Evolutionary conservation across 345 rosid genomes (phyloP), one percentile per base, ranked within the genome.

Genomic region (Luvunga scandens): DNA sequence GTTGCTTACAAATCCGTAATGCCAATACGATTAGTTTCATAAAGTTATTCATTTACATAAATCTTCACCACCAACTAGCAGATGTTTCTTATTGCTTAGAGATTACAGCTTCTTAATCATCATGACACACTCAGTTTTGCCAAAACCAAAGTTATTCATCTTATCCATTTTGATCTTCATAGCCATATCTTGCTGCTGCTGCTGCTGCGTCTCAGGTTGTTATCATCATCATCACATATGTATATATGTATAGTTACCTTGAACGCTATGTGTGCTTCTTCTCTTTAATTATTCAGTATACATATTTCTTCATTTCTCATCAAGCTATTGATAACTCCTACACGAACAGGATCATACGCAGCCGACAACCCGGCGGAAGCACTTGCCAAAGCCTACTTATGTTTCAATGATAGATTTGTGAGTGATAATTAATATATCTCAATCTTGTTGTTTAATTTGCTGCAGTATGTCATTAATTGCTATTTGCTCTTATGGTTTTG

Each of bases 321-420:
- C 56, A 53, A 18, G 22, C 56, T 53, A 18, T 53, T 53, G 5
- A 13, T 45, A 13, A 45, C 14, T 53, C 57, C 18, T 53, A 1
- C 50, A 18, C 5, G 31, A 31, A 66, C 86, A 89, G 91, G 83
- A 22, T 53, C 57, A 18, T 13, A 50, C 63, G 84, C 87, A 18
- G 82, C 81, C 31, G 72, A 48, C 12, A 81, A 79, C 24, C 82
- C 89, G 9, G 87, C 72, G 22, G 73, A 81, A 68, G 77, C 57
- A 61, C 74, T 80, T 63, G 81, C 84, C 71, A 79, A 85, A 60
- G 93, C 89, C 2, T 68, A 86, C 9, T 76, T 69, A 19, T 88
- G 90, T 83, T 88, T 88, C 84, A 79, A 83, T 72, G 82, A 85
- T 36, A 79, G 86, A 67, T 84, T 81, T 31, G 86, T 79, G 53